These are phyloP conservation scores for Neofusicoccum parvum DNA, from an alignment of 2,329 filamentous ascomycete species.

Conservation along the genomic window DNA sequence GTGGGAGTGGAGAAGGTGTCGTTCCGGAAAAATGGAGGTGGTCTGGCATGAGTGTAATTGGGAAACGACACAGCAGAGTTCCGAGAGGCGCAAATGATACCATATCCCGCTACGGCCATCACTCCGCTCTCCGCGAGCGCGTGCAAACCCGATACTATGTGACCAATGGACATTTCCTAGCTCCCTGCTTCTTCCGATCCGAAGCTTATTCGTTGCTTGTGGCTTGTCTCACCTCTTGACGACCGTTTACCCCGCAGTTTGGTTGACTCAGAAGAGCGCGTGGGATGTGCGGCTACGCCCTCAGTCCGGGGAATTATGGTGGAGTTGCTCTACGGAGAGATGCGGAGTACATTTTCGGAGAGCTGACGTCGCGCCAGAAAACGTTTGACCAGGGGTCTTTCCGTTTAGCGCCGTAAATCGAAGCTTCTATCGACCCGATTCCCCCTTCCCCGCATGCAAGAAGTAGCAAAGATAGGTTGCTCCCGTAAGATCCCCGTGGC, in stretches of 20 bases:
- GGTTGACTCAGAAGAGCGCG: neutral
- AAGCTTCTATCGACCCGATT: neutral
- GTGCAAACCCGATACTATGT: neutral
- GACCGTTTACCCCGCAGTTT: neutral
- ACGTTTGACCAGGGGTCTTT: neutral
- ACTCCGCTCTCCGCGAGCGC: neutral
- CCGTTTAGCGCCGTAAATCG: neutral
- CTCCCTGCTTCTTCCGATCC: conserved; percentile 1
- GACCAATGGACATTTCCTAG: neutral
- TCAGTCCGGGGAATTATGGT: neutral
- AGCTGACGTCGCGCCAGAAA: neutral
- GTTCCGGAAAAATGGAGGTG: conserved; percentile 53
- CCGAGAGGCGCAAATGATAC: conserved; percentile 16
- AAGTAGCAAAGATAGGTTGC: neutral
- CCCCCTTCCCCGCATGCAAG: neutral
- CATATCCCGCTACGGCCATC: neutral
- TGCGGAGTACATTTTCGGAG: neutral
- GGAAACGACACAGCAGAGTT: neutral
- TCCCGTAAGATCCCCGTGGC: neutral
- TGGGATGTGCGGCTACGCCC: neutral
- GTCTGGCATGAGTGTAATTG: conserved; percentile 32
- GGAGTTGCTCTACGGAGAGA: neutral
- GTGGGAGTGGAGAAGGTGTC: conserved; percentile 60
- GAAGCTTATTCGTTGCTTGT: conserved; percentile 8
- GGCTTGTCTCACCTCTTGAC: neutral